Conservation (phyloP, 116 monocot genomes). For the Cymodocea nodosa region DNA sequence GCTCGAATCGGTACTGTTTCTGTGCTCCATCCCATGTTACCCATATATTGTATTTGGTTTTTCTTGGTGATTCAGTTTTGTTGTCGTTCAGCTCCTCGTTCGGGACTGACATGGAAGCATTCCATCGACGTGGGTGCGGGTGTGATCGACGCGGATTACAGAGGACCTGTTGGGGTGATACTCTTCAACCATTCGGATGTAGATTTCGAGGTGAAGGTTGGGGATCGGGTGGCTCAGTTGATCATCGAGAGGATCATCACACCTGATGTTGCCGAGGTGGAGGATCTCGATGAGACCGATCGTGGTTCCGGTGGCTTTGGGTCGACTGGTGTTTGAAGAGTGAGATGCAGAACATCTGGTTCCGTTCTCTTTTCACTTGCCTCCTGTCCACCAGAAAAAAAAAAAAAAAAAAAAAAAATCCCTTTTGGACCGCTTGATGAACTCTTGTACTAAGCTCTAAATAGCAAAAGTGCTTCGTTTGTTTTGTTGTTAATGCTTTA, state of each 20-base stretch:
- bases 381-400: neutral
- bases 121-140: constrained; percentile 87
- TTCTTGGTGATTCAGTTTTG: neutral
- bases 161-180: constrained; percentile 53
- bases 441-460: too few species aligned
- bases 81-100: constrained; percentile 47
- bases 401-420: too few species aligned
- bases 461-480: too few species aligned
- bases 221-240: constrained; percentile 48
- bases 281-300: constrained; percentile 50
- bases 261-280: constrained; percentile 31
- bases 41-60: constrained; percentile 6
- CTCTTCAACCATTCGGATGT: constrained; percentile 60
- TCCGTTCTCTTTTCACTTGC: neutral
- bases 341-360: too few species aligned
- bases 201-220: constrained; percentile 52
- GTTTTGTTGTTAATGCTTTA: too few species aligned
- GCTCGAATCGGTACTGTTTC: constrained; percentile 46
- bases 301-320: constrained; percentile 74
- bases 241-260: constrained; percentile 38
- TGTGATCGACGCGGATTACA: constrained; percentile 86
- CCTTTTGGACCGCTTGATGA: too few species aligned
- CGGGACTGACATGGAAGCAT: constrained; percentile 88
- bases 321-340: constrained; percentile 52
- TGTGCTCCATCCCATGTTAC: neutral